A percentile compares a stretch with the other conserved stretches of the same genome.
Conservation (phyloP, 2,329 filamentous ascomycete genomes). For the Apiospora koreana region DNA sequence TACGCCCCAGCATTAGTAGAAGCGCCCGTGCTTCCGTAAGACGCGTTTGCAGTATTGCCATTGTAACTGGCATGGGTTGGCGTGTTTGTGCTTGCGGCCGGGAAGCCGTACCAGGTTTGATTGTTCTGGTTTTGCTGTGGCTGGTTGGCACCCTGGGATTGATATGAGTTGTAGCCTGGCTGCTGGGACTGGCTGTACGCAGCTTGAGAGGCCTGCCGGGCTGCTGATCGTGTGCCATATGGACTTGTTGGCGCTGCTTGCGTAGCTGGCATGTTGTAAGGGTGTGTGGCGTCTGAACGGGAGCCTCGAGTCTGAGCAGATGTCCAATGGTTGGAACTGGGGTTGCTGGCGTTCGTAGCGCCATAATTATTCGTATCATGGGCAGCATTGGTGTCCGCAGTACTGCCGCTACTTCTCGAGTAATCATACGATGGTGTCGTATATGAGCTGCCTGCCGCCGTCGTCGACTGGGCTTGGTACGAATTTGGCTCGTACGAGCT, state of each 20-base stretch:
- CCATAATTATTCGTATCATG: conserved; percentile 23
- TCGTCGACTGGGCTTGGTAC: conserved; percentile 26
- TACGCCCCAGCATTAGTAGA: conserved; percentile 20
- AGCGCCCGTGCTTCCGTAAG: conserved; percentile 17
- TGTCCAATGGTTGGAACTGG: conserved; percentile 26
- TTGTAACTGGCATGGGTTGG: conserved; percentile 23
- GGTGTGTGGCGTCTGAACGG: conserved; percentile 21
- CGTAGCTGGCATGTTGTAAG: conserved; percentile 23
- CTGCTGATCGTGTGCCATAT: conserved; percentile 28
- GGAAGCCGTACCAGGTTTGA: conserved; percentile 37
- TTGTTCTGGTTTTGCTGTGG: conserved; percentile 25
- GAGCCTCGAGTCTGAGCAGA: conserved; percentile 24
- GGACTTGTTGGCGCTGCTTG: conserved; percentile 21
- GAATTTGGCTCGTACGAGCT: conserved; percentile 29
- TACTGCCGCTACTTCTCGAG: conserved; percentile 20
- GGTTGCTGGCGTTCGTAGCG: conserved; percentile 15
- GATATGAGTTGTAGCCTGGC: conserved; percentile 29
- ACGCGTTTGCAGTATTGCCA: conserved; percentile 22
- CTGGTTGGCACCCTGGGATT: conserved; percentile 16
- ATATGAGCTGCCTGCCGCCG: conserved; percentile 26
- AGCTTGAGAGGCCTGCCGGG: conserved; percentile 24
- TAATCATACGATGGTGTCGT: conserved; percentile 31
- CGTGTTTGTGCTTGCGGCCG: conserved; percentile 22
- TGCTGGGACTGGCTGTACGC: conserved; percentile 31
- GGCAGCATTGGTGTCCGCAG: conserved; percentile 29